Conservation (phyloP, 441 rosid species). For the Bruguiera hainesii region DNA sequence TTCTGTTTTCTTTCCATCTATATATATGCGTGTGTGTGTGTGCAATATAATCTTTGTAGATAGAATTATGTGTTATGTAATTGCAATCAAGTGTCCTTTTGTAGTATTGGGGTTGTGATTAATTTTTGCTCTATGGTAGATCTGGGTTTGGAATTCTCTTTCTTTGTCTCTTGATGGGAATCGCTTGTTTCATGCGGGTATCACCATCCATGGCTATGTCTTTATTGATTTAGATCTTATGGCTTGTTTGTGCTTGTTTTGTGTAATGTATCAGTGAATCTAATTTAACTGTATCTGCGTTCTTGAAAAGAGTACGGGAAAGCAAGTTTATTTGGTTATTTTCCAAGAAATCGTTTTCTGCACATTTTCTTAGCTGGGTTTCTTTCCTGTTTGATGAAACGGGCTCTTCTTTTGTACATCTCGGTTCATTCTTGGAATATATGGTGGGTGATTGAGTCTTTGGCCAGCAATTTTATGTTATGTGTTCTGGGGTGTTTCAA, state of each 20-base stretch:
- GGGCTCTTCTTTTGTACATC: no score
- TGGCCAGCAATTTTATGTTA: no score
- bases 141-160: slow-evolving; percentile 1
- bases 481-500: no score
- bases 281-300: slow-evolving; percentile 3
- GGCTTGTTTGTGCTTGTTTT: neutral
- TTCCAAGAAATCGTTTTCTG: no score
- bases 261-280: neutral
- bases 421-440: no score
- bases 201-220: neutral
- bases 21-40: no score
- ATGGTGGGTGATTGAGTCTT: no score
- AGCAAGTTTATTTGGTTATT: no score
- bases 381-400: no score
- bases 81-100: neutral
- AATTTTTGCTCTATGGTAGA: neutral
- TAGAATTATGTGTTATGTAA: slow-evolving; percentile 1
- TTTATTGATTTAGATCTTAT: neutral
- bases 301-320: neutral
- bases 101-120: neutral
- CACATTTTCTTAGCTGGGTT: no score
- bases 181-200: neutral
- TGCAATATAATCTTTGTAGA: neutral
- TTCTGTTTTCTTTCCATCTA: neutral
- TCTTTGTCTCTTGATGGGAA: no score